phyloP scores from a whole-genome alignment of 1,284 basidiomycete species.

The Cerrena zonata region DNA sequence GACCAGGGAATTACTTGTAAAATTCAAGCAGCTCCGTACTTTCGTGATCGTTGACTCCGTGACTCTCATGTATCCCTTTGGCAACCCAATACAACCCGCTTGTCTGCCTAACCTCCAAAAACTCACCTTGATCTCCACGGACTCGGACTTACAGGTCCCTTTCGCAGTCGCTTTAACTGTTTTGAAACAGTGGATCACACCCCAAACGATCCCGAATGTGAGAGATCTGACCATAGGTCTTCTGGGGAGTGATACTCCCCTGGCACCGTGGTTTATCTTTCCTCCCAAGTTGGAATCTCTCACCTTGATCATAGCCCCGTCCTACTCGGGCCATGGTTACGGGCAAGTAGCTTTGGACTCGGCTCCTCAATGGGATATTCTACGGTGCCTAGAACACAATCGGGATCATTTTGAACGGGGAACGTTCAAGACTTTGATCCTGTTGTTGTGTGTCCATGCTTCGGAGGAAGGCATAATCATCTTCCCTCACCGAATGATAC shows the following conservation, averaged over 20 bases:
- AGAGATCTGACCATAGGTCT: background rate
- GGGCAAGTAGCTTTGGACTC: background rate
- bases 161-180: background rate
- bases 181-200: background rate
- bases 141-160: background rate
- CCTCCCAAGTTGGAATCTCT: background rate
- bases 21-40: too few species aligned
- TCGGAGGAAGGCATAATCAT: background rate
- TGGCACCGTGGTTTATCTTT: background rate
- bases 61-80: background rate
- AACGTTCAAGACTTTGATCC: background rate
- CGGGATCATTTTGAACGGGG: background rate
- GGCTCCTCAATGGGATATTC: background rate
- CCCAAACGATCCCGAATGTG: background rate
- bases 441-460: background rate
- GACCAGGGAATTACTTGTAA: too few species aligned
- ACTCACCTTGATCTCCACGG: background rate
- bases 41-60: background rate
- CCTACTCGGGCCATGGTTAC: background rate
- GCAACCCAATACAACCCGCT: background rate
- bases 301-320: background rate
- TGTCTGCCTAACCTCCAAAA: background rate
- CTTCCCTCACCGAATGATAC: background rate
- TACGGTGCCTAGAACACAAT: background rate
- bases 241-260: background rate